Evolutionary conservation across 257 asterid species (phyloP), one percentile per base, ranked within the genome.

Genomic region (Nicotiana attenuata): DNA sequence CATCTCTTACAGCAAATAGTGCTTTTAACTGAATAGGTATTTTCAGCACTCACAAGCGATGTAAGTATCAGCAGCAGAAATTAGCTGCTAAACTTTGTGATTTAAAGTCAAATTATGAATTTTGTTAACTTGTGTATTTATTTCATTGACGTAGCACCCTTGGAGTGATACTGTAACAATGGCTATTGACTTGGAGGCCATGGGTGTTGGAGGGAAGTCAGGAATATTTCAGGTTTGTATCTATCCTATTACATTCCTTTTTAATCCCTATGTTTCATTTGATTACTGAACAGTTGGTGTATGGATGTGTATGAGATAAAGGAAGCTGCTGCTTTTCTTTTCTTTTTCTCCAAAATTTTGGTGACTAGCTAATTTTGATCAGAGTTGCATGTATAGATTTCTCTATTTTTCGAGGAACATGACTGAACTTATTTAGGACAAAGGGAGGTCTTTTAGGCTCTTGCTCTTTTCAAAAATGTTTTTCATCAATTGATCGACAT

Each of bases 121-220:
- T 69, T n/a, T 66, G 73, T 81, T 45, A 69, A 81, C 57, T 83
- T 69, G 79, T 67, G 55, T 71, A 19, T 19, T 55, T 47, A 10
- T 82, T 71, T 77, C 80, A 68, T 82, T 81, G 47, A 15, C 83
- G 92, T 94, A 96, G 99, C 99, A 96, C 89, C 94, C 98, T 56
- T 96, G 99, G 99, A 94, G 95, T 65, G 97, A 93, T 85, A 86
- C 97, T 17, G 59, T 96, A 38, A 89, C 89, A 83, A 13, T 94
- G 84, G 99, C 99, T 87, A 76, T 96, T 82, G 98, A 94, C 88
- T 87, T 96, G 91, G 99, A 96, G 92, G 99, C 99, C 80, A 94
- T 94, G 95, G 99, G 99, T 57, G 86, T 91, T 68, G 99, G 99
- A 66, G 98, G 99, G 86, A 94, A 89, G 87, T 96, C 99, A 65